Evolutionary conservation across 305 asterid genomes (phyloP).

Genomic region (Caryopteris hybrid): DNA sequence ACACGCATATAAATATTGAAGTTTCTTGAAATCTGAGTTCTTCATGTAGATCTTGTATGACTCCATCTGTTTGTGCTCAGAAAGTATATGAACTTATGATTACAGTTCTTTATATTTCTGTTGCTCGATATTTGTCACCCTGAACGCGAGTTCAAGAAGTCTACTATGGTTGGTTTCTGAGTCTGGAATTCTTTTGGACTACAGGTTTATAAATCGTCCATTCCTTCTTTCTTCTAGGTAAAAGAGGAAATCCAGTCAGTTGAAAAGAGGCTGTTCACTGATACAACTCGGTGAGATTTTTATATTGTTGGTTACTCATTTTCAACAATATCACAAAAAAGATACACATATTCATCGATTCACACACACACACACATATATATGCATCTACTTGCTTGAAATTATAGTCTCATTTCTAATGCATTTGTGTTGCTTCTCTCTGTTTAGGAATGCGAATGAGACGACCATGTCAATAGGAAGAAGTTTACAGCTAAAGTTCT

Average conservation of each 20-base stretch:
- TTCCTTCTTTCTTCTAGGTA: slow-evolving; percentile 29
- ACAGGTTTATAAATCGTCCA: not conserved
- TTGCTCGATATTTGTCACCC: not conserved
- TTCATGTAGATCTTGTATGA: not conserved
- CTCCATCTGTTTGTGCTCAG: not conserved
- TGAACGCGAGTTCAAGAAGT: not conserved
- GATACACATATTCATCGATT: not conserved
- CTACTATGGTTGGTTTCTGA: not conserved
- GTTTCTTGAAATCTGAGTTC: not conserved
- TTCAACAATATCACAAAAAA: not conserved
- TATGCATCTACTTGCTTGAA: not conserved
- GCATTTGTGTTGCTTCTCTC: not conserved
- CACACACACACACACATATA: not conserved
- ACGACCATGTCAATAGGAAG: slow-evolving; percentile 22
- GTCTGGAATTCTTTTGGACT: slow-evolving; percentile 8
- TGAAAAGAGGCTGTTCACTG: slow-evolving; percentile 13
- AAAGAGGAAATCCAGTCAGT: slow-evolving; percentile 33
- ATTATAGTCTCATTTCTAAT: not conserved
- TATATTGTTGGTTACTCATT: not conserved
- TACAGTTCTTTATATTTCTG: not conserved
- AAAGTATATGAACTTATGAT: not conserved
- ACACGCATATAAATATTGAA: too few species aligned
- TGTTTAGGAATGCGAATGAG: slow-evolving; percentile 29
- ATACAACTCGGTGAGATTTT: slow-evolving; percentile 30
- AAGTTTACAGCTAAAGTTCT: slow-evolving; percentile 34